Percentiles rank a stretch among this genome's conserved stretches.
These are phyloP conservation scores for Zalaria obscura DNA, from an alignment of 2,329 filamentous ascomycete genomes.

Conservation along the genomic window DNA sequence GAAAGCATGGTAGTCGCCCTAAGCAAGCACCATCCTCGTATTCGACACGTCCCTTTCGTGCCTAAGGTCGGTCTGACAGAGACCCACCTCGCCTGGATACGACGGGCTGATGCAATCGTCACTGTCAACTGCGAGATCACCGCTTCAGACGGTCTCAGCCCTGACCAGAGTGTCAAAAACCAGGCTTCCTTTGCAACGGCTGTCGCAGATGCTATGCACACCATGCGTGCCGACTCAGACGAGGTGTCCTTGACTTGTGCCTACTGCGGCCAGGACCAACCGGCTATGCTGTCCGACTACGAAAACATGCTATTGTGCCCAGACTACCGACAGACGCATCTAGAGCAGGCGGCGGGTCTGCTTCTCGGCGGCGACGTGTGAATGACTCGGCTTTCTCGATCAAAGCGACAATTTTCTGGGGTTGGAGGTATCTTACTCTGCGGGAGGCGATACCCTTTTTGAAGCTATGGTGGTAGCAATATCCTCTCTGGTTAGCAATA, in stretches of 20 bases:
- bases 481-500: too few relatives aligned
- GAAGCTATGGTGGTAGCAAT: too few relatives aligned
- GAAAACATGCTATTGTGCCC: neutral
- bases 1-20: conserved; percentile 54
- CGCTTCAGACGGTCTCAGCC: conserved; percentile 19
- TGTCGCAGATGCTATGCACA: conserved; percentile 1
- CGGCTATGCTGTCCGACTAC: neutral
- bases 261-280: neutral
- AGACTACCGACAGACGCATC: neutral
- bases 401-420: too few relatives aligned
- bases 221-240: neutral
- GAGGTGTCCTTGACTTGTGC: neutral
- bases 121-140: conserved; percentile 38
- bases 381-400: neutral
- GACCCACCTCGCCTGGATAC: conserved; percentile 49
- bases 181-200: conserved; percentile 11
- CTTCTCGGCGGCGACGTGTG: neutral
- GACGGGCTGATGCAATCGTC: conserved; percentile 43
- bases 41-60: conserved; percentile 61
- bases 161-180: conserved; percentile 7
- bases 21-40: conserved; percentile 41
- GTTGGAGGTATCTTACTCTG: too few relatives aligned
- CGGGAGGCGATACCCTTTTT: too few relatives aligned
- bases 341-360: neutral
- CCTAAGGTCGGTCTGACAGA: conserved; percentile 48